phyloP scores from a whole-genome alignment of 1,284 basidiomycete species.

The Cryptococcus amylolentus region DNA sequence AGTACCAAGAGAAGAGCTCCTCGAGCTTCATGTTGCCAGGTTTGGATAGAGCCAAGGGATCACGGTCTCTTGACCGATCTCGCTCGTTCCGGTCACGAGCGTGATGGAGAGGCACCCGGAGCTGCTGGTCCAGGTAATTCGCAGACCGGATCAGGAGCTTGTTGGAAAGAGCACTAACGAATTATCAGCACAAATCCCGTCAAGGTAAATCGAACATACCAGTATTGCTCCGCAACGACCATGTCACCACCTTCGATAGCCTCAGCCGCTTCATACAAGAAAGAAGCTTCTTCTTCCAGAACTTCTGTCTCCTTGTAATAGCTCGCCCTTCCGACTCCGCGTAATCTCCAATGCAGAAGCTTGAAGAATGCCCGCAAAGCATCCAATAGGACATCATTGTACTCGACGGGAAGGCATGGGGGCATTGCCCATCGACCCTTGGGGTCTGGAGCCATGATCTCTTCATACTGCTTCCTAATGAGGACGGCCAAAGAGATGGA shows the following conservation, averaged over 20 bases:
- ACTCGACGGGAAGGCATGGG: slow-evolving; percentile 79
- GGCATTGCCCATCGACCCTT: slow-evolving; percentile 85
- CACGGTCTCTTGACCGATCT: background rate
- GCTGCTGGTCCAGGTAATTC: slow-evolving; percentile 90
- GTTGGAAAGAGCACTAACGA: slow-evolving; percentile 70
- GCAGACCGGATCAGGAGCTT: slow-evolving; percentile 85
- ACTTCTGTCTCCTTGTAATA: slow-evolving; percentile 98
- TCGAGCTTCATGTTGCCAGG: slow-evolving; percentile 64
- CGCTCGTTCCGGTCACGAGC: slow-evolving; percentile 1
- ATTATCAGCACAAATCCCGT: background rate
- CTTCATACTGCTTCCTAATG: slow-evolving; percentile 90
- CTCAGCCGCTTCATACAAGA: slow-evolving; percentile 88
- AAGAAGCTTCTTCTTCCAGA: slow-evolving; percentile 93
- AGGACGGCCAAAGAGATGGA: slow-evolving; percentile 90
- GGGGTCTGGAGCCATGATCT: slow-evolving; percentile 79
- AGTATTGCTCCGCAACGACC: slow-evolving; percentile 90
- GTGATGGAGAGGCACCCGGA: slow-evolving; percentile 64
- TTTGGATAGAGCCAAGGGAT: too few species aligned
- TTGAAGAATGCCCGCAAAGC: slow-evolving; percentile 89
- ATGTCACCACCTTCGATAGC: slow-evolving; percentile 84
- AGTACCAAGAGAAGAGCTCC: slow-evolving; percentile 83
- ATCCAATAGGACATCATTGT: slow-evolving; percentile 83
- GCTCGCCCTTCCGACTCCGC: slow-evolving; percentile 83
- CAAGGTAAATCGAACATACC: slow-evolving; percentile 56
- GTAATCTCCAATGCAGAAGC: slow-evolving; percentile 91